Evolutionary conservation across 768 basidiomycete species (phyloP).

Genomic region (Psilocybe cubensis): DNA sequence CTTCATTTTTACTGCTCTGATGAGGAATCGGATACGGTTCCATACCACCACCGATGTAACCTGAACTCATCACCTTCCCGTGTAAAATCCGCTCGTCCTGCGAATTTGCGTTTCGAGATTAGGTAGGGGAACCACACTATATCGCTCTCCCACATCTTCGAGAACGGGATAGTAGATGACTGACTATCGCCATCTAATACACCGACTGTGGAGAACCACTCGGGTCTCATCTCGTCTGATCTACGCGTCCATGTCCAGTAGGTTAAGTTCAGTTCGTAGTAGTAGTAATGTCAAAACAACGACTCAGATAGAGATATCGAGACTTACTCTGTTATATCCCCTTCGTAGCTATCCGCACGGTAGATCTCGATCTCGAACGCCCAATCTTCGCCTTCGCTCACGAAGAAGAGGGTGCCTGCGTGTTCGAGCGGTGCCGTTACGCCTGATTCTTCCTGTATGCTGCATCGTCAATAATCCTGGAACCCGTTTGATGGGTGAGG

Average conservation of each 20-base stretch:
- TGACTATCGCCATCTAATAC: not conserved
- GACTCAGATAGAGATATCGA: not conserved
- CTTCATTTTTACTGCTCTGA: not conserved
- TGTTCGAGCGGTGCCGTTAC: conserved; percentile 67
- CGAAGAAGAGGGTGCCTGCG: conserved; percentile 69
- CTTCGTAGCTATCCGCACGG: conserved; percentile 61
- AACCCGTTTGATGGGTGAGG: not conserved
- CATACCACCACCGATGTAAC: conserved; percentile 49
- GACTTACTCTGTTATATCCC: conserved; percentile 68
- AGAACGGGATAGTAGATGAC: conserved; percentile 57
- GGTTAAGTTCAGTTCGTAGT: not conserved
- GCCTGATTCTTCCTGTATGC: conserved; percentile 78
- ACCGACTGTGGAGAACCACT: conserved; percentile 67
- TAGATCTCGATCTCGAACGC: conserved; percentile 79
- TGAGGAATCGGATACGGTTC: not conserved
- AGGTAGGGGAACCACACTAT: conserved; percentile 71
- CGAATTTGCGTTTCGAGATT: conserved; percentile 40
- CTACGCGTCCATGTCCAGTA: too few species aligned
- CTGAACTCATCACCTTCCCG: conserved; percentile 32
- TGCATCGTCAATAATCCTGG: not conserved
- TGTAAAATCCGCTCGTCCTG: conserved; percentile 49
- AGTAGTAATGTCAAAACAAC: not conserved
- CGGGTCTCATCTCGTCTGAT: conserved; percentile 86
- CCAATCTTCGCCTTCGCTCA: conserved; percentile 52
- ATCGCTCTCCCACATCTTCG: conserved; percentile 66